Evolutionary conservation across 225 moss, liverwort and hornwort genomes (phyloP).

Genomic region (Neckera pumila): DNA sequence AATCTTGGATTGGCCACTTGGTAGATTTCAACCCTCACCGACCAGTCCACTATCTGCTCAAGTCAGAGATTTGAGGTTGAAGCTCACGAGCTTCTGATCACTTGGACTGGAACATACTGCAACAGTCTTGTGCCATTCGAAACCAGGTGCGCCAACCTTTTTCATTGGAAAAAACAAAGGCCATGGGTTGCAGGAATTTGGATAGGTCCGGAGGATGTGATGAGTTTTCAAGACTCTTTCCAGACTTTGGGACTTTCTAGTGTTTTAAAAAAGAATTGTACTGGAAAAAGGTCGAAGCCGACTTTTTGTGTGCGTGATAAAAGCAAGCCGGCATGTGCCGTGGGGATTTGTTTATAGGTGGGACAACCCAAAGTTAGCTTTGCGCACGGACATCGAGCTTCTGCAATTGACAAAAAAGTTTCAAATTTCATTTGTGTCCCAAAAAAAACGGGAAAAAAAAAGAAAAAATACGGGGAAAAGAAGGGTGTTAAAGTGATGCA

Average conservation of each 20-base stretch:
- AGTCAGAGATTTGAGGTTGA: neutral
- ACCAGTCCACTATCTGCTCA: neutral
- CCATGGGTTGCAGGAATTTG: neutral
- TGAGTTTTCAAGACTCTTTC: neutral
- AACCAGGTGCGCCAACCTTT: neutral
- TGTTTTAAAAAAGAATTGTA: neutral
- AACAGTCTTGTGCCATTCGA: neutral
- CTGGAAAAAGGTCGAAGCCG: neutral
- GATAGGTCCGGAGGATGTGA: neutral
- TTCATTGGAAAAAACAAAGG: neutral
- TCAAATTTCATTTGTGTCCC: neutral
- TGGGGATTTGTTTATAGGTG: neutral
- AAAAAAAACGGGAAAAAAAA: neutral
- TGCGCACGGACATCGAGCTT: neutral
- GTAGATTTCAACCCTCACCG: neutral
- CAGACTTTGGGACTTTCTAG: neutral
- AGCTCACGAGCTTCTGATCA: neutral
- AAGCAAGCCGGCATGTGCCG: neutral
- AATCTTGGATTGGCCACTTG: neutral
- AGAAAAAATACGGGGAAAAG: rapidly evolving
- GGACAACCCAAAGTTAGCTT: neutral
- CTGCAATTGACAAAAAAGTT: neutral
- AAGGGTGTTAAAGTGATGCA: neutral
- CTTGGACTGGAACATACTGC: neutral
- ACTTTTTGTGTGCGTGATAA: neutral